Evolutionary conservation across 1,284 basidiomycete species (phyloP).

Genomic region (Ustilago trichophora): DNA sequence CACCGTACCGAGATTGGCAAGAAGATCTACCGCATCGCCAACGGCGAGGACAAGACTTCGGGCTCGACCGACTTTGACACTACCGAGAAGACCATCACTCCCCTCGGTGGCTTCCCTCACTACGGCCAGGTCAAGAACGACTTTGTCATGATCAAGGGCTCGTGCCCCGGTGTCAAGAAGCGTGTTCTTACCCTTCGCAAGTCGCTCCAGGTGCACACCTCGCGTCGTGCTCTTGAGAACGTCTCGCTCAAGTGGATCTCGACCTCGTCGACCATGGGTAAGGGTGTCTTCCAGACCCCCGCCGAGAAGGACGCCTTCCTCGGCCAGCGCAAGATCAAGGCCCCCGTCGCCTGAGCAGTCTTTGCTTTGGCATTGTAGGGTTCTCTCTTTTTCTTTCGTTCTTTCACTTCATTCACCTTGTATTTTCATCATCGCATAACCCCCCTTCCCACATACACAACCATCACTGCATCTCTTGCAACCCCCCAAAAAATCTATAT

Average conservation of each 20-base stretch:
- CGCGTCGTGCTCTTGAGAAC: constrained; percentile 78
- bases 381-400: constrained; percentile 9
- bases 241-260: constrained; percentile 99
- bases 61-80: constrained; percentile 78
- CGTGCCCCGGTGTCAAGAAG: constrained; percentile 94
- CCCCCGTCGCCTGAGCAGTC: constrained; percentile 47
- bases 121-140: constrained; percentile 99
- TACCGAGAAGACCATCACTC: constrained; percentile 85
- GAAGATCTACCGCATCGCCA: constrained; percentile 91
- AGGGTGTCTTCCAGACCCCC: constrained; percentile 92
- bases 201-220: constrained; percentile 65
- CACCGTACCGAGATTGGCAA: constrained; percentile 95
- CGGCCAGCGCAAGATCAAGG: constrained; percentile 70
- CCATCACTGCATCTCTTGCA: constrained; percentile 35
- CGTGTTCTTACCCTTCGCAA: constrained; percentile 81
- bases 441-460: constrained; percentile 11
- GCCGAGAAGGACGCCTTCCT: constrained; percentile 95
- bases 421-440: constrained; percentile 28
- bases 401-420: constrained; percentile 12
- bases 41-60: constrained; percentile 80
- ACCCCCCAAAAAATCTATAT: constrained; percentile 41
- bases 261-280: constrained; percentile 88
- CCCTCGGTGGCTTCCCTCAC: constrained; percentile 98
- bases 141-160: constrained; percentile 82
- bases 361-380: constrained; percentile 8